These are phyloP conservation scores for Vitis hybrid DNA, from an alignment of 177 flowering plant genomes.

Conservation along the genomic window DNA sequence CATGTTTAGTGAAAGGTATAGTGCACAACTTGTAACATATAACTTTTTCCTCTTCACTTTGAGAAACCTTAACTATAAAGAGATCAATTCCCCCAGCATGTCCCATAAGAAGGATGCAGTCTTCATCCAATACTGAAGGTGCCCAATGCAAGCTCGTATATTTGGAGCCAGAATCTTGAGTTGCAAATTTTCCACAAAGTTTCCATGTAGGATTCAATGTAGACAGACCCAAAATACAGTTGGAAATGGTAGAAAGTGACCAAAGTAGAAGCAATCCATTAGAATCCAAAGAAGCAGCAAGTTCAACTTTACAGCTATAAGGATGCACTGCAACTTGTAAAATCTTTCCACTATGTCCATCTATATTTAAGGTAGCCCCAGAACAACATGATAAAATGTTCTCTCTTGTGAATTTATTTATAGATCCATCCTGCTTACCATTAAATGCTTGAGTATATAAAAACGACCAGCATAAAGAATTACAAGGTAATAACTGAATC, in stretches of 20 bases:
- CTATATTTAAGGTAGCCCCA: constrained; percentile 36
- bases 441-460: constrained; percentile 32
- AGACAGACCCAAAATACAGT: constrained; percentile 38
- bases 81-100: constrained; percentile 76
- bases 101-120: constrained; percentile 63
- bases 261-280: constrained; percentile 79
- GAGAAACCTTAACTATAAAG: constrained; percentile 40
- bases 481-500: constrained; percentile 58
- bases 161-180: constrained; percentile 27
- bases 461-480: constrained; percentile 57
- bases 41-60: constrained; percentile 33
- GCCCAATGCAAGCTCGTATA: constrained; percentile 81
- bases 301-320: constrained; percentile 41
- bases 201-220: constrained; percentile 57
- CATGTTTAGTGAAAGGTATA: constrained; percentile 47
- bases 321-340: constrained; percentile 75
- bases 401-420: constrained; percentile 14
- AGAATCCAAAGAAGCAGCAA: constrained; percentile 85
- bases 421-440: constrained; percentile 27
- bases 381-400: constrained; percentile 27
- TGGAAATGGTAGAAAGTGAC: constrained; percentile 54
- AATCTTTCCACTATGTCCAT: constrained; percentile 71
- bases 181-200: constrained; percentile 39
- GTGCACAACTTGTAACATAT: constrained; percentile 63
- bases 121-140: constrained; percentile 51